Percentiles rank a stretch among this genome's conserved stretches.
phyloP scores from a whole-genome alignment of 2,329 filamentous ascomycete genomes.

The Nothomitra cinnamomea region DNA sequence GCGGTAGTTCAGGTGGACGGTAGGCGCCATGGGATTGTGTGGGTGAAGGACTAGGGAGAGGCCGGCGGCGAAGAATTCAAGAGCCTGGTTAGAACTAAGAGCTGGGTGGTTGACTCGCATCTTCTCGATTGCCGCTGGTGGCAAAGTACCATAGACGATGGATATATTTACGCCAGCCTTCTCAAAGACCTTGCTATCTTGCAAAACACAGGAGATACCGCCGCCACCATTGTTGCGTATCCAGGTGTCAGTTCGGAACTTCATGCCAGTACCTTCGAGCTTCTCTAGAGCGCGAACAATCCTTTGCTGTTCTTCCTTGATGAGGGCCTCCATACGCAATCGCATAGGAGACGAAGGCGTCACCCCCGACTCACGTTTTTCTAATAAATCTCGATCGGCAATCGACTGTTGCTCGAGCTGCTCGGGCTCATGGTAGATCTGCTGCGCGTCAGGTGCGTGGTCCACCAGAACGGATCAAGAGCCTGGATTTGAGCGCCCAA shows the following conservation, averaged over 20 bases:
- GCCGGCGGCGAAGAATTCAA: conserved; percentile 92
- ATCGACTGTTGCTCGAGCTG: conserved; percentile 46
- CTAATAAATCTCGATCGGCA: conserved; percentile 67
- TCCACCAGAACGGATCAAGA: conserved; percentile 1
- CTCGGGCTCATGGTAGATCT: conserved; percentile 12
- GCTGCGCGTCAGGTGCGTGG: background rate
- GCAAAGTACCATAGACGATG: conserved; percentile 82
- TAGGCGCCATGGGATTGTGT: conserved; percentile 89
- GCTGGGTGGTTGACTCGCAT: conserved; percentile 95
- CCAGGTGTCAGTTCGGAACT: conserved; percentile 79
- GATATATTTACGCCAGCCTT: conserved; percentile 94
- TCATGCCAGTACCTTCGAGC: conserved; percentile 50
- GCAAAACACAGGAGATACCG: conserved; percentile 84
- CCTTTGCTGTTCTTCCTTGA: conserved; percentile 77
- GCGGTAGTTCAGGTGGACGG: conserved; percentile 93
- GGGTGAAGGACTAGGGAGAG: conserved; percentile 89
- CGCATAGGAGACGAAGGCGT: conserved; percentile 79
- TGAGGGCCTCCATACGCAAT: conserved; percentile 90
- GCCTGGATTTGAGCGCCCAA: background rate
- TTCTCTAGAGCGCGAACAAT: conserved; percentile 73
- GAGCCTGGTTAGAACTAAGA: conserved; percentile 56
- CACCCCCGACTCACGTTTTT: conserved; percentile 62
- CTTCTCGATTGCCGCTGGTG: conserved; percentile 70
- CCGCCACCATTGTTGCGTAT: conserved; percentile 74
- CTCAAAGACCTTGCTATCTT: conserved; percentile 93